These are phyloP conservation scores for Cladobotryum mycophilum DNA, from an alignment of 2,329 filamentous ascomycete genomes.

Conservation along the genomic window DNA sequence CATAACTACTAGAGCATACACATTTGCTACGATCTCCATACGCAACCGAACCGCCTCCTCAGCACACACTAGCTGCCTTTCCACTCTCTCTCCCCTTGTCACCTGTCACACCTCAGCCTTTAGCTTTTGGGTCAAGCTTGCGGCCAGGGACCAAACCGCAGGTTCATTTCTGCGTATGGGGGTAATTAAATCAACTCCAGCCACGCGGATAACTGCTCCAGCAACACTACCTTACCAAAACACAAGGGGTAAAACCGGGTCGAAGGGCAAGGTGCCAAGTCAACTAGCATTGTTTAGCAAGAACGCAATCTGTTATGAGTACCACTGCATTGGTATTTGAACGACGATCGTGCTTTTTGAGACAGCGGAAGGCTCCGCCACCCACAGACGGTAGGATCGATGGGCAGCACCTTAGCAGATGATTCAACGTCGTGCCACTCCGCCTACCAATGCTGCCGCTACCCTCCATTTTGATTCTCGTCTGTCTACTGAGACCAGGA, in stretches of 20 bases:
- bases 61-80: no score
- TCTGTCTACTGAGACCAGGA: slow-evolving; percentile 8
- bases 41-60: no score
- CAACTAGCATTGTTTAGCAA: background rate
- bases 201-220: background rate
- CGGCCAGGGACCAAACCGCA: background rate
- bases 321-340: background rate
- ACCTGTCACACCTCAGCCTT: background rate
- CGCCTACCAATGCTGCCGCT: slow-evolving; percentile 6
- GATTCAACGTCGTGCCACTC: background rate
- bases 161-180: background rate
- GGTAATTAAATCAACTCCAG: background rate
- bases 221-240: background rate
- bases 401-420: background rate
- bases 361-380: background rate
- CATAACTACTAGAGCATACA: no score
- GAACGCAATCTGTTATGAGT: background rate
- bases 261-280: background rate
- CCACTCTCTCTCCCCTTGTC: no score
- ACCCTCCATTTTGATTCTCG: slow-evolving; percentile 10
- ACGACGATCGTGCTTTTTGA: background rate
- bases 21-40: no score
- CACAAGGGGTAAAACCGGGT: background rate
- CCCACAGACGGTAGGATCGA: background rate
- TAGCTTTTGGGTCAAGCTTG: background rate